phyloP scores from a whole-genome alignment of 1,284 basidiomycete genomes.

The Pseudomicrostroma phylloplanum region DNA sequence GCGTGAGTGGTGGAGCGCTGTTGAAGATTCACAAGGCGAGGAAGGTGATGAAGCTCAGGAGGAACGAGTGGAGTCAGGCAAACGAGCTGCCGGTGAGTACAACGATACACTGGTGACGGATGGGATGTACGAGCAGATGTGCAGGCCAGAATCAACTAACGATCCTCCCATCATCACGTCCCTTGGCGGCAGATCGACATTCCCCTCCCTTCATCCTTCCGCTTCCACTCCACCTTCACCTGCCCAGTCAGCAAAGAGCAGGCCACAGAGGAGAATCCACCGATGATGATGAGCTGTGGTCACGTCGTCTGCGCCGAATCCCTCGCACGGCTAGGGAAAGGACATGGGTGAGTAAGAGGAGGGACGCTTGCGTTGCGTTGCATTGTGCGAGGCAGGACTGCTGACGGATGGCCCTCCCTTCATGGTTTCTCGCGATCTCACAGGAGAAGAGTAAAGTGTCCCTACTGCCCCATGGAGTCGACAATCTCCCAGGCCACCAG shows the following conservation, averaged over 20 bases:
- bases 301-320: slow-evolving; percentile 56
- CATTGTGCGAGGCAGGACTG: neutral
- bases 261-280: slow-evolving; percentile 83
- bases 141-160: too few relatives aligned
- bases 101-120: slow-evolving; percentile 39
- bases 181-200: slow-evolving; percentile 72
- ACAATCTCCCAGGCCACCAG: slow-evolving; percentile 32
- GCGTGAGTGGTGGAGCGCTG: slow-evolving; percentile 72
- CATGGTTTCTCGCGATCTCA: too few relatives aligned
- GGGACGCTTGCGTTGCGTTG: neutral
- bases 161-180: neutral
- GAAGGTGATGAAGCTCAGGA: slow-evolving; percentile 82
- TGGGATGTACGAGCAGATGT: neutral
- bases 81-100: slow-evolving; percentile 73
- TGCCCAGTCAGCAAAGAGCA: slow-evolving; percentile 98
- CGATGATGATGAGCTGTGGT: slow-evolving; percentile 94
- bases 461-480: slow-evolving; percentile 45
- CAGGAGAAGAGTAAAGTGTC: slow-evolving; percentile 38
- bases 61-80: slow-evolving; percentile 80
- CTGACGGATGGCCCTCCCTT: neutral
- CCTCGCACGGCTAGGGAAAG: slow-evolving; percentile 44
- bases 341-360: slow-evolving; percentile 65
- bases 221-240: slow-evolving; percentile 93
- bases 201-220: slow-evolving; percentile 64
- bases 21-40: slow-evolving; percentile 84